Evolutionary conservation across 768 basidiomycete genomes (phyloP).

Genomic region (Chalciporus sphaerocephalus): DNA sequence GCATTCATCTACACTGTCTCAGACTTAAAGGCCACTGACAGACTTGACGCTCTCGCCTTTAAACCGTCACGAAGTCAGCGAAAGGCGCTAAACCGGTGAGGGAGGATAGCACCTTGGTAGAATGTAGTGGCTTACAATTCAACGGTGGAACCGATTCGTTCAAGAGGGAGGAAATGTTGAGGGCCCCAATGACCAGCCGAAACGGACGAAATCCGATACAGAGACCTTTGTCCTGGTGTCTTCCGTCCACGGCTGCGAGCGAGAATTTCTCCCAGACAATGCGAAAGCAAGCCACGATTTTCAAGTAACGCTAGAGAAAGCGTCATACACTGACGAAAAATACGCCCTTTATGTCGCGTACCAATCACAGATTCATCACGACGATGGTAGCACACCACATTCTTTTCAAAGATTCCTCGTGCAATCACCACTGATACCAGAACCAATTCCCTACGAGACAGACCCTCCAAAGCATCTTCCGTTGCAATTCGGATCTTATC

Average conservation of each 20-base stretch:
- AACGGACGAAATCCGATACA: conserved; percentile 8
- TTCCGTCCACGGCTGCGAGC: conserved; percentile 58
- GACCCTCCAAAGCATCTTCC: conserved; percentile 59
- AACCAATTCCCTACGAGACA: conserved; percentile 55
- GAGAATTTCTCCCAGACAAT: conserved; percentile 24
- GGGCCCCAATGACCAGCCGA: conserved; percentile 6
- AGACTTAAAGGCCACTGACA: conserved; percentile 30
- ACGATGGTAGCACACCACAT: conserved; percentile 44
- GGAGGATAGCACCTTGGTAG: background rate
- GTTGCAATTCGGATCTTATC: conserved; percentile 83
- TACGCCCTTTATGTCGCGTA: conserved; percentile 74
- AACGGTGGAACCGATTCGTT: conserved; percentile 73
- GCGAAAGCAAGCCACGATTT: conserved; percentile 48
- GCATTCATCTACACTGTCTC: conserved; percentile 3
- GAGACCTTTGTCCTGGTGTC: conserved; percentile 39
- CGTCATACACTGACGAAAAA: conserved; percentile 77
- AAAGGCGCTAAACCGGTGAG: conserved; percentile 66
- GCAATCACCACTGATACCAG: conserved; percentile 58
- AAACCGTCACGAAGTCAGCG: conserved; percentile 70
- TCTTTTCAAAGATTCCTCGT: conserved; percentile 77
- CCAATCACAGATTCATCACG: conserved; percentile 74
- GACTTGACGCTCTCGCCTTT: conserved; percentile 64
- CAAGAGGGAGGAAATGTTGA: conserved; percentile 38
- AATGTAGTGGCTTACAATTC: background rate
- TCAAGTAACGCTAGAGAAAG: conserved; percentile 70